Conservation (phyloP, 805 yeast species). For the Schwanniomyces occidentalis region DNA sequence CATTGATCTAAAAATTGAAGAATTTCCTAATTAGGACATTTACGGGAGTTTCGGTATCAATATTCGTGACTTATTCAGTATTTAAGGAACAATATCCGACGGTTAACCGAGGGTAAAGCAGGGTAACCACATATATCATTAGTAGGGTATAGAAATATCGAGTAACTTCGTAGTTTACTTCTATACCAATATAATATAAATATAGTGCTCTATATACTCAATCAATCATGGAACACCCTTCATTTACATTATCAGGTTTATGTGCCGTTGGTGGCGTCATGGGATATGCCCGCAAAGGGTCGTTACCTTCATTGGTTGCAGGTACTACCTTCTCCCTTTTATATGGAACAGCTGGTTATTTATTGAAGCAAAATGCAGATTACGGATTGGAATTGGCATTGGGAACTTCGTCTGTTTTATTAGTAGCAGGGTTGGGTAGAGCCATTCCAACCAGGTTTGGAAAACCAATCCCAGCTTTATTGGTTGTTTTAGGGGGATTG, state of each 20-base stretch:
- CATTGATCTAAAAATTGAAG: too few relatives aligned
- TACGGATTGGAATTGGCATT: conserved; percentile 81
- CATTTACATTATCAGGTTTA: conserved; percentile 68
- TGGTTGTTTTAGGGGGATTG: conserved; percentile 62
- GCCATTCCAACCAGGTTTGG: conserved; percentile 57
- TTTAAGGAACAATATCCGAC: too few relatives aligned
- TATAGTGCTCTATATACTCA: too few relatives aligned
- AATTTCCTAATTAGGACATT: too few relatives aligned
- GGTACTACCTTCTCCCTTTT: conserved; percentile 63
- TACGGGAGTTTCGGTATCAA: too few relatives aligned
- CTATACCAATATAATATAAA: too few relatives aligned
- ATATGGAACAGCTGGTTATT: conserved; percentile 73
- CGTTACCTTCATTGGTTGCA: conserved; percentile 78
- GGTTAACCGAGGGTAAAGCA: too few relatives aligned
- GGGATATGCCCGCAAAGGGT: conserved; percentile 67
- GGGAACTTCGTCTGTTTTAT: conserved; percentile 63
- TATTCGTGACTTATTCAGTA: too few relatives aligned
- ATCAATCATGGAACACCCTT: conserved; percentile 86
- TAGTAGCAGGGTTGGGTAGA: conserved; percentile 74
- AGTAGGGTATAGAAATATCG: too few relatives aligned
- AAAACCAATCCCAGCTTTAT: conserved; percentile 74
- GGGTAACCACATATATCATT: too few relatives aligned
- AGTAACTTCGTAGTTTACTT: too few relatives aligned
- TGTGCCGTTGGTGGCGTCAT: conserved; percentile 68
- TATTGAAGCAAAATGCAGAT: conserved; percentile 69